These are phyloP conservation scores for Anthracocystis panici-leucophaei DNA, from an alignment of 1,284 basidiomycete genomes.

Conservation along the genomic window DNA sequence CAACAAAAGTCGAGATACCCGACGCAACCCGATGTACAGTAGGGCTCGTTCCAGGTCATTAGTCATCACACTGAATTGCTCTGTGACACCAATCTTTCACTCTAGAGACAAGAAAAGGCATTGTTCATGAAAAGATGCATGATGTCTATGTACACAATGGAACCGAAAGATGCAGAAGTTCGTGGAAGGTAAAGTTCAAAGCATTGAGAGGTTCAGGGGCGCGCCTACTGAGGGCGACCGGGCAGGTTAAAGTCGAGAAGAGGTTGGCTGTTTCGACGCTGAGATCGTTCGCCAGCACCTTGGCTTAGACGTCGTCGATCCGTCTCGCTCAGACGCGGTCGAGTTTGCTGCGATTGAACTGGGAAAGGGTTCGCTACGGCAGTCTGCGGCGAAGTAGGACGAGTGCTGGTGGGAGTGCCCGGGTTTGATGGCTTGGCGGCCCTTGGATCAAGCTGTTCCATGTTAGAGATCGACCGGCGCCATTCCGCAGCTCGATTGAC, in stretches of 20 bases:
- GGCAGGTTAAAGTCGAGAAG: constrained; percentile 49
- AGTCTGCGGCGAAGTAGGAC: constrained; percentile 33
- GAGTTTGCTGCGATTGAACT: constrained; percentile 10
- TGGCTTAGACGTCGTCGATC: constrained; percentile 51
- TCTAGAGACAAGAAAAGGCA: background rate
- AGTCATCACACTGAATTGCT: too few relatives aligned
- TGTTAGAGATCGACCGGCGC: constrained; percentile 41
- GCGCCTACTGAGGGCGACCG: constrained; percentile 7
- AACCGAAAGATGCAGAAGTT: background rate
- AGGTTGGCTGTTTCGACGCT: constrained; percentile 35
- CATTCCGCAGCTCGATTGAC: constrained; percentile 38
- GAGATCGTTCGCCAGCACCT: constrained; percentile 39
- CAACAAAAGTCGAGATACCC: too few relatives aligned
- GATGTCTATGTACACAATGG: background rate
- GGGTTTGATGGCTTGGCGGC: constrained; percentile 21
- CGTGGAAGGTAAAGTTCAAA: background rate
- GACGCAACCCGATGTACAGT: background rate
- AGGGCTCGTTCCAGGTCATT: background rate
- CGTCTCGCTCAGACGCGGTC: constrained; percentile 42
- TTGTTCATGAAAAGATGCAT: constrained; percentile 5
- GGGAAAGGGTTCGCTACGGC: constrained; percentile 30
- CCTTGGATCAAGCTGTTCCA: constrained; percentile 34
- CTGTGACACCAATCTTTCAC: too few relatives aligned
- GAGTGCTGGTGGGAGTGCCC: constrained; percentile 25
- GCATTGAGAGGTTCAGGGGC: background rate